A percentile compares a stretch with the other conserved stretches of the same genome.
phyloP scores from a whole-genome alignment of 306 rosid genomes.

The Geum urbanum region DNA sequence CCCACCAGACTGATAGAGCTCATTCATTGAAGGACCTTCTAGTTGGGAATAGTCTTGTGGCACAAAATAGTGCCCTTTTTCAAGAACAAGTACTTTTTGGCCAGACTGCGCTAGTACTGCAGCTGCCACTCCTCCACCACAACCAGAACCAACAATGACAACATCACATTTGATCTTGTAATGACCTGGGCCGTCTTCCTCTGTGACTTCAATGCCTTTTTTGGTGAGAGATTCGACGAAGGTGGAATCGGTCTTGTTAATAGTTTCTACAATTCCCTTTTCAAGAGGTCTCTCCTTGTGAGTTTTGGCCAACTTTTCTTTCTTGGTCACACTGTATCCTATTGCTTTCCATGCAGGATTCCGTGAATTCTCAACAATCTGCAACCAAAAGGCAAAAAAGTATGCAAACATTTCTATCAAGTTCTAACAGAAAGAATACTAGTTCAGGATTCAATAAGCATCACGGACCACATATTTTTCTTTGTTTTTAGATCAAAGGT shows the following conservation, averaged over 20 bases:
- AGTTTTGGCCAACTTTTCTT: conserved; percentile 30
- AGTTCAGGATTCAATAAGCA: neutral
- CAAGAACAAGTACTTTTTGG: conserved; percentile 67
- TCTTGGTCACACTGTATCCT: conserved; percentile 54
- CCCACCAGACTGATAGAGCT: conserved; percentile 68
- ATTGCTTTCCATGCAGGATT: conserved; percentile 72
- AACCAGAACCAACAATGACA: conserved; percentile 80
- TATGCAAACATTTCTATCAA: neutral
- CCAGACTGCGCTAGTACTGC: conserved; percentile 82
- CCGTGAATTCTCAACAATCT: conserved; percentile 51
- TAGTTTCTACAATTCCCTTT: conserved; percentile 63
- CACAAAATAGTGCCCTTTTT: conserved; percentile 83
- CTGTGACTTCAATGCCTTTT: conserved; percentile 63
- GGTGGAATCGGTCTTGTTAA: conserved; percentile 44
- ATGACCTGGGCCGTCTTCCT: conserved; percentile 28
- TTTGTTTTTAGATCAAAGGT: neutral
- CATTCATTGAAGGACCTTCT: conserved; percentile 75
- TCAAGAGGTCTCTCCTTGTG: conserved; percentile 68
- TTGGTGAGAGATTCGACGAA: conserved; percentile 47
- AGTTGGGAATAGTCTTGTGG: conserved; percentile 72
- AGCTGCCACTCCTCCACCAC: conserved; percentile 98
- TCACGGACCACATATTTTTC: neutral
- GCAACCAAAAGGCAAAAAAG: conserved; percentile 12
- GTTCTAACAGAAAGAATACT: neutral
- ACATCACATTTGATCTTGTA: conserved; percentile 85